Evolutionary conservation across 1,139 yeast genomes (phyloP).

Genomic region (Meyerozyma athensensis): DNA sequence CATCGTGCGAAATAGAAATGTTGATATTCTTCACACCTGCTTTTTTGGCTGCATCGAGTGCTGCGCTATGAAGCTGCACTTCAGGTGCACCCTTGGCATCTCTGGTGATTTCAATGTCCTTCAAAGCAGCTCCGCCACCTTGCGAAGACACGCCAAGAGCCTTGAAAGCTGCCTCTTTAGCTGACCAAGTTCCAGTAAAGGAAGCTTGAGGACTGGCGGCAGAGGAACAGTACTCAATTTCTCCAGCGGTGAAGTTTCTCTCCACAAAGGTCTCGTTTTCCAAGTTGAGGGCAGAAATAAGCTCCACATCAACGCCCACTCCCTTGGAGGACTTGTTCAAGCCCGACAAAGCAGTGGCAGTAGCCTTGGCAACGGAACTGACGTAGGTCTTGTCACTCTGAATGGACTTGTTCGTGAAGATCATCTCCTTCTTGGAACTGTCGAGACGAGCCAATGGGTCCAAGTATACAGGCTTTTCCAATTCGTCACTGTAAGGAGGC

Average conservation of each 20-base stretch:
- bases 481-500: conserved; percentile 85
- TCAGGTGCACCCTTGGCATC: conserved; percentile 76
- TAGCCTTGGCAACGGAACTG: conserved; percentile 33
- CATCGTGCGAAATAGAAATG: conserved; percentile 94
- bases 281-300: conserved; percentile 72
- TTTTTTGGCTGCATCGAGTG: conserved; percentile 63
- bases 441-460: conserved; percentile 91
- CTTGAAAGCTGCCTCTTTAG: conserved; percentile 98
- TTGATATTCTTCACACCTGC: conserved; percentile 70
- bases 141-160: conserved; percentile 82
- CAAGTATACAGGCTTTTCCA: conserved; percentile 86
- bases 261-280: conserved; percentile 85
- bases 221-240: conserved; percentile 68
- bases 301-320: conserved; percentile 97
- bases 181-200: conserved; percentile 98
- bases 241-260: conserved; percentile 83
- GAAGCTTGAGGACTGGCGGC: conserved; percentile 84
- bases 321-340: conserved; percentile 54
- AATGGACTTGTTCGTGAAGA: conserved; percentile 40
- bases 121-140: conserved; percentile 94
- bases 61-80: conserved; percentile 72
- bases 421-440: conserved; percentile 45
- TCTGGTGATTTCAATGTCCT: conserved; percentile 83
- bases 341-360: conserved; percentile 46
- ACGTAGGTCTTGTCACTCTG: conserved; percentile 34